Evolutionary conservation across 2,329 filamentous ascomycete species (phyloP), one percentile per base, ranked within the genome.

Genomic region (Calonectria hongkongensis): DNA sequence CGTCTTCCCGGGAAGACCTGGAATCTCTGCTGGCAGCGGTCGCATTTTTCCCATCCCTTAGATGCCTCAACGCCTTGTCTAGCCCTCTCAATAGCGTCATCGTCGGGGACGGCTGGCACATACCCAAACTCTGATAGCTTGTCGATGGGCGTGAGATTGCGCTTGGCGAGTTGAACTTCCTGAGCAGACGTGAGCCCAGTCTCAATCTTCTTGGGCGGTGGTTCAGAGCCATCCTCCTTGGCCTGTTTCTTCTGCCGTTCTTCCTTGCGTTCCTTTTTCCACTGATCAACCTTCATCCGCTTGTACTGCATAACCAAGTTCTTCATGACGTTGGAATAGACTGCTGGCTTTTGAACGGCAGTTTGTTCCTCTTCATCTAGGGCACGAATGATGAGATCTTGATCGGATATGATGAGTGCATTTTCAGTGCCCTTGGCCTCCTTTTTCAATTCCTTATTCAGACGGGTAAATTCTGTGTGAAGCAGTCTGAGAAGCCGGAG

Each of bases 1-100:
- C 95, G 91, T 50, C 96, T 92, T 4, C 95, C 95, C 0, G 96
- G 95, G 76, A 98, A 98, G 4, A 98, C 95, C 80, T 98, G 95
- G 80, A 99, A 99, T 27, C 96, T 92, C 41, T 92, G 92, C 50
- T 89, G 89, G 84, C 97, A 99, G 25, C 97, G 93, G 80, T 98
- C 96, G 79, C 97, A 99, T 63, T 92, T 89, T 84, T 99, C 97
- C 89, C 93, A 98, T 60, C 94, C 94, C 66, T 91, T 89, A 15
- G 93, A 90, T 9, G 91, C 88, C 60, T 90, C 87, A 0, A 95
- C 88, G 0, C 92, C 95, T 51, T 89, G 88, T 41, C 87, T 90
- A 0, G 95, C 93, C 64, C 89, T 88, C 65, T 89, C 86, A 21
- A 98, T 90, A 21, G 95, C 93, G 9, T 89, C 88, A 1, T 89